Conservation (phyloP, 2,329 filamentous ascomycete genomes). For the Nannizziopsis barbatae region DNA sequence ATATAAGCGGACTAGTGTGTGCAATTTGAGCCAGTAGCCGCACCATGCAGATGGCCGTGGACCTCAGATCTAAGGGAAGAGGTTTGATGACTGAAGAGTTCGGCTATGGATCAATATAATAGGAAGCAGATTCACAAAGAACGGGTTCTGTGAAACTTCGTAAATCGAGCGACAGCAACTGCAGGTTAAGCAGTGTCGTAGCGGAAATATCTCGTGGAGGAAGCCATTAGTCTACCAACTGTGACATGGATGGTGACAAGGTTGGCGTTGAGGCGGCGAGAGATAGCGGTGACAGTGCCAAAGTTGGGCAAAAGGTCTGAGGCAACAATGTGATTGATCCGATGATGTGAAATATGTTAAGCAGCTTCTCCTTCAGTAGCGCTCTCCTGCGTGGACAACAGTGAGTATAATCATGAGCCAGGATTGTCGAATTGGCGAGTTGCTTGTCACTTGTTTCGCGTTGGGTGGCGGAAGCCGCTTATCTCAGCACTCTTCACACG, state of each 20-base stretch:
- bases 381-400: too few species aligned
- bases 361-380: not conserved
- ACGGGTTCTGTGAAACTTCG: not conserved
- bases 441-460: not conserved
- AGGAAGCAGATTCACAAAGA: conserved; percentile 7
- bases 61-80: too few species aligned
- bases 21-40: not conserved
- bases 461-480: conserved; percentile 1
- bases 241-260: conserved; percentile 8
- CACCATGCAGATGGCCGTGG: not conserved
- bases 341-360: not conserved
- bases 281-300: not conserved
- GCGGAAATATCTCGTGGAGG: not conserved
- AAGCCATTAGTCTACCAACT: conserved; percentile 1
- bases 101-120: not conserved
- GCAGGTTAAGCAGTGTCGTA: conserved; percentile 3
- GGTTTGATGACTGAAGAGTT: not conserved
- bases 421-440: not conserved
- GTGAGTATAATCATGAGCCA: too few species aligned
- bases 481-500: not conserved
- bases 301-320: not conserved
- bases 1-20: not conserved
- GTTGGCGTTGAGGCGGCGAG: not conserved
- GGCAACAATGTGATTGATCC: not conserved
- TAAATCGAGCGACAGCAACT: conserved; percentile 1